These are phyloP conservation scores for Stemphylium beticola DNA, from an alignment of 2,329 filamentous ascomycete species.

Conservation along the genomic window DNA sequence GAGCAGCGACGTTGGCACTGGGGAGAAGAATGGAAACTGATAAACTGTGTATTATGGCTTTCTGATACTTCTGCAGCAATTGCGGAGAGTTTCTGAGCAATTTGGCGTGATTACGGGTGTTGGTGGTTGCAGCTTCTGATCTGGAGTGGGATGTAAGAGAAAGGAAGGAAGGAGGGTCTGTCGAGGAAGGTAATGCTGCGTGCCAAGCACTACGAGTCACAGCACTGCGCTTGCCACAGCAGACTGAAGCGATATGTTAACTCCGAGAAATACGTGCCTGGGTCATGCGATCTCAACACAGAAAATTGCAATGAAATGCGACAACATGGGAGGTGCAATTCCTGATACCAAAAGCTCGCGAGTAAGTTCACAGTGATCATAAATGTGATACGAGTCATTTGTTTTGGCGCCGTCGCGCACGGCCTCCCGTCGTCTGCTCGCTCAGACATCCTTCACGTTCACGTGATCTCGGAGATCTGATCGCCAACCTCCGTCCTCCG, in stretches of 20 bases:
- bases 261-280: not conserved
- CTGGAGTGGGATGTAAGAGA: constrained; percentile 19
- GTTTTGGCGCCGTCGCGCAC: not conserved
- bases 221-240: too few species aligned
- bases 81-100: constrained; percentile 6
- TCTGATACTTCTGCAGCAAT: not conserved
- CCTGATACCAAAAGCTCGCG: not conserved
- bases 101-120: constrained; percentile 4
- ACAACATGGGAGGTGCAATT: not conserved
- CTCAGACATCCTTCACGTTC: not conserved
- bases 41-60: not conserved
- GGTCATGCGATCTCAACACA: not conserved
- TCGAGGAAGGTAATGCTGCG: not conserved
- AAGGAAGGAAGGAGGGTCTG: constrained; percentile 20
- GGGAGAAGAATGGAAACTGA: not conserved
- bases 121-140: constrained; percentile 25
- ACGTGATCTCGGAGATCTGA: constrained; percentile 15
- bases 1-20: not conserved
- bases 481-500: constrained; percentile 27
- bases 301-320: not conserved
- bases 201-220: not conserved
- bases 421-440: constrained; percentile 6
- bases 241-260: too few species aligned
- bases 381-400: constrained; percentile 5
- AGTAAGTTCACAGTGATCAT: constrained; percentile 1